phyloP scores from a whole-genome alignment of 768 basidiomycete genomes.

The Hygrophoropsis aurantiaca region DNA sequence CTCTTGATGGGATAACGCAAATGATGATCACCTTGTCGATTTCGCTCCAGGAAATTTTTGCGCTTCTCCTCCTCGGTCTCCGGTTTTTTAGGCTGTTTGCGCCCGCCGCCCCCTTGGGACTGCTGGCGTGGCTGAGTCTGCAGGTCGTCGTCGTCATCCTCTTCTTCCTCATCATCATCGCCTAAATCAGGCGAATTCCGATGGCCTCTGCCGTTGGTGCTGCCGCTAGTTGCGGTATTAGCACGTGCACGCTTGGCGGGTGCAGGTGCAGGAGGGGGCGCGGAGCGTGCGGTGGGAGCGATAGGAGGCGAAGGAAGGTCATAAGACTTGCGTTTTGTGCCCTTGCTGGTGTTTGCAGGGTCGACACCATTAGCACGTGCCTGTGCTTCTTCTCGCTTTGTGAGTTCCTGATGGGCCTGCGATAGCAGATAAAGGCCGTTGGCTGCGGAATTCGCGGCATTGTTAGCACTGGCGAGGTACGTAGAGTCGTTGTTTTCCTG shows the following conservation, averaged over 20 bases:
- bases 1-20: neutral
- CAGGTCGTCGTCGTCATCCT: constrained; percentile 39
- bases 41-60: constrained; percentile 94
- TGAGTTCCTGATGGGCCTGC: constrained; percentile 95
- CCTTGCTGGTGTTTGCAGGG: constrained; percentile 40
- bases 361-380: constrained; percentile 51
- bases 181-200: constrained; percentile 33
- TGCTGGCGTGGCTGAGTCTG: constrained; percentile 13
- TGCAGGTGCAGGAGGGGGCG: constrained; percentile 18
- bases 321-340: constrained; percentile 69
- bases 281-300: constrained; percentile 18
- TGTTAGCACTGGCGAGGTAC: constrained; percentile 45
- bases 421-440: constrained; percentile 93
- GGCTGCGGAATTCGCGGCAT: constrained; percentile 69
- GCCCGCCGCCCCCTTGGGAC: constrained; percentile 21
- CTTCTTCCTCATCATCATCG: constrained; percentile 38
- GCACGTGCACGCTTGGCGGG: constrained; percentile 39
- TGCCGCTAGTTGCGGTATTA: constrained; percentile 29
- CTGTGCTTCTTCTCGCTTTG: constrained; percentile 89
- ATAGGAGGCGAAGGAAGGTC: constrained; percentile 41
- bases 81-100: constrained; percentile 60
- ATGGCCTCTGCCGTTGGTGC: constrained; percentile 34
- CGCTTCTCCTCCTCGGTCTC: constrained; percentile 99
- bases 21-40: constrained; percentile 82
- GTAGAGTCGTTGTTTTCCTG: constrained; percentile 29